phyloP scores from a whole-genome alignment of 1,284 basidiomycete species.

The Ganoderma meredithae region DNA sequence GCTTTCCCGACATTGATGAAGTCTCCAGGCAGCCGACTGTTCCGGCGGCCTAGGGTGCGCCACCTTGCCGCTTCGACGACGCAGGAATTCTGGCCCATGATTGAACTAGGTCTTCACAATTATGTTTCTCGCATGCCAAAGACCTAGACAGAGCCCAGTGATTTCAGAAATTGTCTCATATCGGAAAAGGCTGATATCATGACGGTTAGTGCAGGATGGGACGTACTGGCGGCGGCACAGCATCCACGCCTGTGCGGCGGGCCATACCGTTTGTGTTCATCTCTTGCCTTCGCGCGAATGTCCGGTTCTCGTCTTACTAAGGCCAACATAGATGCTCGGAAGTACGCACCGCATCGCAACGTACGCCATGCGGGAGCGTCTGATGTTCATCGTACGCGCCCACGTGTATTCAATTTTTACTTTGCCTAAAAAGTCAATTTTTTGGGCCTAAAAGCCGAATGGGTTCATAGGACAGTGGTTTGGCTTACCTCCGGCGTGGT shows the following conservation, averaged over 20 bases:
- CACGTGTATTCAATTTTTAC: not conserved
- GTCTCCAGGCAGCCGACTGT: not conserved
- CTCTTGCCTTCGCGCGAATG: not conserved
- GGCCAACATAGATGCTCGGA: not conserved
- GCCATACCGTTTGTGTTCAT: not conserved
- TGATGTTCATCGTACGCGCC: not conserved
- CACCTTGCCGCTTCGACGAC: not conserved
- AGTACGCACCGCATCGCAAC: not conserved
- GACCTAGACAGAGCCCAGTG: not conserved
- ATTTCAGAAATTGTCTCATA: not conserved
- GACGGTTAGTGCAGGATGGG: not conserved
- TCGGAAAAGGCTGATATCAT: not conserved
- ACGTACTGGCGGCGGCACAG: not conserved
- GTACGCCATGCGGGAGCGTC: not conserved
- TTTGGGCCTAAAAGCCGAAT: not conserved
- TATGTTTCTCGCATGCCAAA: not conserved
- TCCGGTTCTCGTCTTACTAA: not conserved
- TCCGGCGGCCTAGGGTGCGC: not conserved
- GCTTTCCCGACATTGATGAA: not conserved
- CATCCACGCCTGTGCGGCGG: not conserved
- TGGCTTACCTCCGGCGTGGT: not conserved
- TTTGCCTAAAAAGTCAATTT: not conserved
- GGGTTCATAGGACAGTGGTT: not conserved
- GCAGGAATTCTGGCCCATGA: not conserved
- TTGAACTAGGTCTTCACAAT: not conserved